phyloP scores from a whole-genome alignment of 148 eudicot species.

The Agrostemma githago region DNA sequence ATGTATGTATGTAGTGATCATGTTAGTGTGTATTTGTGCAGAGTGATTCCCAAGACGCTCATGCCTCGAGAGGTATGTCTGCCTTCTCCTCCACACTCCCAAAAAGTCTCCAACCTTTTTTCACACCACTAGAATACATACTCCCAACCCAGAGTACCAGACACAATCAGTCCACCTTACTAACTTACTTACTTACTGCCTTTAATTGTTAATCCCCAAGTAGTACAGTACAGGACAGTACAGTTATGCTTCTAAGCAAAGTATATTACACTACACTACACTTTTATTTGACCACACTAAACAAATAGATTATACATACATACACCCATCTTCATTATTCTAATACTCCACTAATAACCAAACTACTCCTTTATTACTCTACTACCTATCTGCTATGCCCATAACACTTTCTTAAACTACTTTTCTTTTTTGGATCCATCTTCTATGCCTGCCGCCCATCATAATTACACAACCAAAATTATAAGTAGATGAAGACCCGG shows the following conservation, averaged over 20 bases:
- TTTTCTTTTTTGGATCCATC: no score
- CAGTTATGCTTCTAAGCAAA: conserved; percentile 14
- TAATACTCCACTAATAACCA: no score
- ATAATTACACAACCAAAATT: no score
- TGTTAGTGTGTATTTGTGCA: conserved; percentile 78
- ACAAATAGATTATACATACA: not conserved
- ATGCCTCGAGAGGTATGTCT: conserved; percentile 99
- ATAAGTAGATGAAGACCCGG: no score
- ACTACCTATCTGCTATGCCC: no score
- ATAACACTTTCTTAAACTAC: no score
- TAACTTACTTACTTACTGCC: not conserved
- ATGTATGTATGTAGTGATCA: conserved; percentile 12
- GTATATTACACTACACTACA: not conserved
- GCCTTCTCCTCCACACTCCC: not conserved
- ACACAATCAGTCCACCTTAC: not conserved
- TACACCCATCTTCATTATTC: not conserved
- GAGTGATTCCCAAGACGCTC: conserved; percentile 99
- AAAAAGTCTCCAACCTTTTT: conserved; percentile 55
- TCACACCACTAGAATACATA: not conserved
- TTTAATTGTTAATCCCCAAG: conserved; percentile 6
- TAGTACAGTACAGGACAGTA: not conserved
- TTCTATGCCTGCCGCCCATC: no score
- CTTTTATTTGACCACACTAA: not conserved
- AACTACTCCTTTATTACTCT: no score
- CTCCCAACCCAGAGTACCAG: no score